A percentile compares a stretch with the other conserved stretches of the same genome.
These are phyloP conservation scores for Forsythia viridissima DNA, from an alignment of 257 asterid genomes.

Conservation along the genomic window DNA sequence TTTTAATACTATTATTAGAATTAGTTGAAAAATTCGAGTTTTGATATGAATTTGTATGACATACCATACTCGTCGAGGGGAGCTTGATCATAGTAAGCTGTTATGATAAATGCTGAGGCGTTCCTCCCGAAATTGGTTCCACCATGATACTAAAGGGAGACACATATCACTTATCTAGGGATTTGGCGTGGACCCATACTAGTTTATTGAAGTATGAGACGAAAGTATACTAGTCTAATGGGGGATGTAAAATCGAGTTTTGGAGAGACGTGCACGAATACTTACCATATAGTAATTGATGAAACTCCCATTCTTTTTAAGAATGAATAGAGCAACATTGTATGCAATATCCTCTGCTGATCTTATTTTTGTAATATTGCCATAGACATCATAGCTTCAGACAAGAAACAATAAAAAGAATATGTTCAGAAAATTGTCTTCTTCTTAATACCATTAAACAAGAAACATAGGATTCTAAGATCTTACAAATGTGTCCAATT, in stretches of 20 bases:
- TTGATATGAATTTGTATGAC: neutral
- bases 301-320: conserved; percentile 78
- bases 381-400: conserved; percentile 67
- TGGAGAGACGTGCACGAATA: neutral
- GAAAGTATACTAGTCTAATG: neutral
- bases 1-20: neutral
- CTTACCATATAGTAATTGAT: conserved; percentile 90
- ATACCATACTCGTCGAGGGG: conserved; percentile 91
- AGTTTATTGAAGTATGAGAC: too few species aligned
- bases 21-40: neutral
- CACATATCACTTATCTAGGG: neutral
- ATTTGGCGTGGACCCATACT: neutral
- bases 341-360: conserved; percentile 69
- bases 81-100: conserved; percentile 77
- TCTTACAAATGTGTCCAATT: conserved; percentile 94
- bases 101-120: conserved; percentile 45
- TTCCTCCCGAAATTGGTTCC: conserved; percentile 90
- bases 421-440: neutral
- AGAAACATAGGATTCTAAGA: neutral
- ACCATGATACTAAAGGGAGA: conserved; percentile 63
- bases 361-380: conserved; percentile 51
- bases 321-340: conserved; percentile 70
- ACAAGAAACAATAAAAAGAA: neutral
- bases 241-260: neutral
- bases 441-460: neutral